Percentiles rank a stretch among this genome's conserved stretches.
Evolutionary conservation across 345 rosid species (phyloP).

Genomic region (Orychophragmus violaceus): DNA sequence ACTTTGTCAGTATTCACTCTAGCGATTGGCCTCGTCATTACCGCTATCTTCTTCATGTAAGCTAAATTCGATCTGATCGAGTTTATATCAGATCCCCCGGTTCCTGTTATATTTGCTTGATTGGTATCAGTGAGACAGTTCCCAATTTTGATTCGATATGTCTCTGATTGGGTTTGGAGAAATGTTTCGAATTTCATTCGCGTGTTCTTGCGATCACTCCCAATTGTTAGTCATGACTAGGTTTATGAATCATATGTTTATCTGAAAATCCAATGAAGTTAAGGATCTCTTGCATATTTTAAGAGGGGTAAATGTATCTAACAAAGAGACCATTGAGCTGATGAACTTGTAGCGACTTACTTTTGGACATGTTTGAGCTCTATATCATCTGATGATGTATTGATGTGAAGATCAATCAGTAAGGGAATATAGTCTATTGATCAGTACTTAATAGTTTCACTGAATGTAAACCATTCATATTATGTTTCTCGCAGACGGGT

Average conservation of each 20-base stretch:
- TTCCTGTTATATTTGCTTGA: neutral
- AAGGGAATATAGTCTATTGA: neutral
- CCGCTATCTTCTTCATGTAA: conserved; percentile 90
- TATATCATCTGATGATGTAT: neutral
- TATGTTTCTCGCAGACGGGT: neutral
- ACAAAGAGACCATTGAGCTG: too few relatives aligned
- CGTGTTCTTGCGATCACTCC: too few relatives aligned
- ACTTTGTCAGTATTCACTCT: conserved; percentile 55
- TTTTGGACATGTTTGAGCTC: neutral
- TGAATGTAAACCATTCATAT: too few relatives aligned
- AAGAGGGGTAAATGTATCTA: too few relatives aligned
- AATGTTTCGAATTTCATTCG: too few relatives aligned
- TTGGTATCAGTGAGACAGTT: too few relatives aligned
- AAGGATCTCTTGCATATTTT: too few relatives aligned
- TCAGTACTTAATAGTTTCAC: neutral
- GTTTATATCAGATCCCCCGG: neutral
- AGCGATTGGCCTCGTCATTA: conserved; percentile 64
- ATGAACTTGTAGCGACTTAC: conserved; percentile 5
- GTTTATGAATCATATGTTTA: too few relatives aligned
- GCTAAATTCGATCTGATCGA: conserved; percentile 25
- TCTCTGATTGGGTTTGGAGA: too few relatives aligned
- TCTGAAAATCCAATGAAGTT: too few relatives aligned
- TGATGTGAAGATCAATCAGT: neutral
- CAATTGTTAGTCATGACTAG: too few relatives aligned
- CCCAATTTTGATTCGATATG: neutral